Conservation (phyloP, 768 basidiomycete genomes). For the Suillus clintonianus region DNA sequence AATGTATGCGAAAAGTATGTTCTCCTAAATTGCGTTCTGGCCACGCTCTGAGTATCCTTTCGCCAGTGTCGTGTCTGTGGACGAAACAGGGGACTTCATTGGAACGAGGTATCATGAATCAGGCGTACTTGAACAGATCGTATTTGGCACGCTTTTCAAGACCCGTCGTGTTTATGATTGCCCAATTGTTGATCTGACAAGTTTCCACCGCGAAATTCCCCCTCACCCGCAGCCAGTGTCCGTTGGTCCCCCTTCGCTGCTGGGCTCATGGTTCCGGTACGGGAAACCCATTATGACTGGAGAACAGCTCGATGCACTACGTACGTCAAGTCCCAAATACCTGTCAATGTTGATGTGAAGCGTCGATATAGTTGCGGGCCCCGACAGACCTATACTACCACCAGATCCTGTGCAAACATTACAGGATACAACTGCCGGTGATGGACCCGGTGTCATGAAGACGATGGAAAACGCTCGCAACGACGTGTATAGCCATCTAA, state of each 20-base stretch:
- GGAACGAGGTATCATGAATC: constrained; percentile 35
- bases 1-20: constrained; percentile 11
- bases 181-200: constrained; percentile 54
- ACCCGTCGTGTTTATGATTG: constrained; percentile 49
- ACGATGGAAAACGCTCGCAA: constrained; percentile 38
- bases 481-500: constrained; percentile 46
- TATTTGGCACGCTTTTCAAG: constrained; percentile 62
- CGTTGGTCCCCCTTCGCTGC: constrained; percentile 54
- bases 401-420: constrained; percentile 9
- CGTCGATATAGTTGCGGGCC: constrained; percentile 56
- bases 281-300: constrained; percentile 51
- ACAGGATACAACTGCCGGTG: constrained; percentile 23
- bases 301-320: constrained; percentile 57
- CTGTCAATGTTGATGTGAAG: neutral
- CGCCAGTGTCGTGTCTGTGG: constrained; percentile 41
- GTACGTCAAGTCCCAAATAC: constrained; percentile 39
- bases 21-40: neutral
- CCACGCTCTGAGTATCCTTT: neutral
- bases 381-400: constrained; percentile 55
- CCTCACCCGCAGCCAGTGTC: constrained; percentile 63
- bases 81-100: constrained; percentile 58
- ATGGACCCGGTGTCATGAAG: constrained; percentile 23
- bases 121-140: constrained; percentile 38
- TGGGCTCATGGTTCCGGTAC: constrained; percentile 58
- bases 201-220: constrained; percentile 45